phyloP scores from a whole-genome alignment of 192 early-diverging fungal genomes.

The Lunasporangiospora selenospora region DNA sequence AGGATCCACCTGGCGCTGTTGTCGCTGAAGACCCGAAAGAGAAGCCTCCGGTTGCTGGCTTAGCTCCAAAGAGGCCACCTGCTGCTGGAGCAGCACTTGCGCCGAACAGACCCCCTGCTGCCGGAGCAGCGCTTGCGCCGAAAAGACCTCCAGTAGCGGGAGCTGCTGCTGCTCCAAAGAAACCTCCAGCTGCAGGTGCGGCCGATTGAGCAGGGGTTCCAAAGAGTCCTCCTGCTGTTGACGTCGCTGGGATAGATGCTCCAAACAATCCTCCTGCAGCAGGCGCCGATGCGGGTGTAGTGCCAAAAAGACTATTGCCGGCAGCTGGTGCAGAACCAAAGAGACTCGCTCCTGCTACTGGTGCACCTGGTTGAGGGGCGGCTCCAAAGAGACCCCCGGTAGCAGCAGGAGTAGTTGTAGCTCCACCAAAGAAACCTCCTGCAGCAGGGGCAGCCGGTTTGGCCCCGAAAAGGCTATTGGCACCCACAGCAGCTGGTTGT shows the following conservation, averaged over 20 bases:
- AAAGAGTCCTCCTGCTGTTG: slow-evolving; percentile 31
- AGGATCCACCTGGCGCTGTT: slow-evolving; percentile 17
- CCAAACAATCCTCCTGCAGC: slow-evolving; percentile 29
- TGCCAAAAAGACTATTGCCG: slow-evolving; percentile 26
- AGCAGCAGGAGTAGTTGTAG: background rate
- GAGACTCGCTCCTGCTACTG: slow-evolving; percentile 10
- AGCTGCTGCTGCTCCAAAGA: slow-evolving; percentile 29
- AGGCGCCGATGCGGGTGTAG: background rate
- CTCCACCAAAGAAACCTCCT: background rate
- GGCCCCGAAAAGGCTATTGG: too few species aligned
- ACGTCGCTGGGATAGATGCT: slow-evolving; percentile 23
- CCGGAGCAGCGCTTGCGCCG: background rate
- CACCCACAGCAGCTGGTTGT: slow-evolving; percentile 25
- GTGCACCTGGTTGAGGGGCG: background rate
- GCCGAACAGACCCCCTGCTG: background rate
- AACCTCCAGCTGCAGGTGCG: slow-evolving; percentile 5
- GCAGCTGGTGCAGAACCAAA: slow-evolving; percentile 23
- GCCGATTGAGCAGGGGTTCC: slow-evolving; percentile 20
- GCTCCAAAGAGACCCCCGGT: slow-evolving; percentile 10
- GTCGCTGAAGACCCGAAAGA: slow-evolving; percentile 22
- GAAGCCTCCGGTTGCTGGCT: slow-evolving; percentile 35
- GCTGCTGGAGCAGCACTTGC: background rate
- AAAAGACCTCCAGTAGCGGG: slow-evolving; percentile 19
- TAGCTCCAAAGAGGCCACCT: slow-evolving; percentile 12
- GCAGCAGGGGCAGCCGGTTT: too few species aligned